Evolutionary conservation across 176 grass and related monocot genomes (phyloP), one percentile per base, ranked within the genome.

Genomic region (Oryza glaberrima): DNA sequence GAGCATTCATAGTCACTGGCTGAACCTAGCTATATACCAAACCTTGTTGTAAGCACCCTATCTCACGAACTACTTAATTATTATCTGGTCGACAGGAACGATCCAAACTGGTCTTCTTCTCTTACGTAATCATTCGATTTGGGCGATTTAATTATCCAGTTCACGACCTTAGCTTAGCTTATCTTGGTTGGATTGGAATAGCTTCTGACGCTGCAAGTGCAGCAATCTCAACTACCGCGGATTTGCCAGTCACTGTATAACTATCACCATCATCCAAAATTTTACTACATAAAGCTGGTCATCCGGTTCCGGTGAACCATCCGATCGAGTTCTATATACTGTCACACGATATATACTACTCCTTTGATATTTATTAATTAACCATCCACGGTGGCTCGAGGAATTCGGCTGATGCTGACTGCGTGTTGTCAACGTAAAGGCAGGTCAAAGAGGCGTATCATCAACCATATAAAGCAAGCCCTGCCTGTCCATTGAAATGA

Each of bases 401-500:
- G 71, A 83, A 51, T 23, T 63, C 65, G 56, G 3, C 68, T 74
- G 79, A 86, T 74, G 79, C 30, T 60, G 84, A 83, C 69, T 32
- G 73, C 60, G 46, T 58, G 26, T 61, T 80, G 61, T 83, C 80
- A 87, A 90, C 80, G 41, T 22, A 63, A 83, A 61, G 83, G 63
- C 20, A 60, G 38, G 79, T 63, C 60, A 73, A 83, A 51, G 40
- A 45, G 60, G 6, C 22, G 51, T 66, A 68, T 77, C 44, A 68
- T 77, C 44, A 54, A 66, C 12, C 20, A 54, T 63, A 23, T 23
- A 63, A 63, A 63, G 58, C 58, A 84, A 67, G 74, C 65, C 77
- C 47, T 67, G 16, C 13, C 22, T 86, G 25, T 73, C 73, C 40
- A 4, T 61, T 60, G 54, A 66, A 66, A 65, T 15, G 56, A 48